These are phyloP conservation scores for Galeopsis tetrahit DNA, from an alignment of 257 asterid species.

Conservation along the genomic window DNA sequence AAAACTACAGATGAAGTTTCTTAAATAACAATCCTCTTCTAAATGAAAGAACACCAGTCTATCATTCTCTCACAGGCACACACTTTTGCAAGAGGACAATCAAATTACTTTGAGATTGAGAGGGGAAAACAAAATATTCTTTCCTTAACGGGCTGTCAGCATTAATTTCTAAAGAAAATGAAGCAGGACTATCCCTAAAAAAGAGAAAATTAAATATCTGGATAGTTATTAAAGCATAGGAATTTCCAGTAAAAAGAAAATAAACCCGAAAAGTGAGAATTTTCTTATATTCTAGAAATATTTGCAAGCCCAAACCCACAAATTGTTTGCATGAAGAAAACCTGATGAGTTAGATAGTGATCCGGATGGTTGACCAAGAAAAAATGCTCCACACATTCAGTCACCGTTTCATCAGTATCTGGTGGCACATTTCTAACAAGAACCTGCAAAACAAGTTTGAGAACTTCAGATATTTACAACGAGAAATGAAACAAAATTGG, in stretches of 20 bases:
- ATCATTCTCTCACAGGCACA: constrained; percentile 16
- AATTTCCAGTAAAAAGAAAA: neutral
- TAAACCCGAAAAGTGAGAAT: neutral
- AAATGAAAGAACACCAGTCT: constrained; percentile 10
- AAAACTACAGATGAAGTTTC: neutral
- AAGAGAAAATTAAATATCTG: neutral
- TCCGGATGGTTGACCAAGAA: constrained; percentile 97
- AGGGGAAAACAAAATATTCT: no score
- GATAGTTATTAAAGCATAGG: neutral
- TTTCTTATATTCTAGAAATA: neutral
- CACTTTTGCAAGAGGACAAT: neutral
- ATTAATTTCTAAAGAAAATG: neutral
- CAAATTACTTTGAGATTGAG: neutral
- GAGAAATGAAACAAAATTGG: constrained; percentile 13
- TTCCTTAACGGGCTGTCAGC: neutral
- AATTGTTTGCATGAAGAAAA: constrained; percentile 28
- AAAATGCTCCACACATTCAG: constrained; percentile 87
- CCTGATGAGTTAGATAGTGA: constrained; percentile 91
- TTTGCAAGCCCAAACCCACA: constrained; percentile 13
- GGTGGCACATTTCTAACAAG: constrained; percentile 91
- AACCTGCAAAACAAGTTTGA: constrained; percentile 56
- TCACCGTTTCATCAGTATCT: constrained; percentile 83
- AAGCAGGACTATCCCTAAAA: neutral
- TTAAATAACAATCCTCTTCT: constrained; percentile 4
- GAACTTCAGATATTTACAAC: constrained; percentile 18